phyloP scores from a whole-genome alignment of 2,329 filamentous ascomycete genomes.

The Chalara sp. region DNA sequence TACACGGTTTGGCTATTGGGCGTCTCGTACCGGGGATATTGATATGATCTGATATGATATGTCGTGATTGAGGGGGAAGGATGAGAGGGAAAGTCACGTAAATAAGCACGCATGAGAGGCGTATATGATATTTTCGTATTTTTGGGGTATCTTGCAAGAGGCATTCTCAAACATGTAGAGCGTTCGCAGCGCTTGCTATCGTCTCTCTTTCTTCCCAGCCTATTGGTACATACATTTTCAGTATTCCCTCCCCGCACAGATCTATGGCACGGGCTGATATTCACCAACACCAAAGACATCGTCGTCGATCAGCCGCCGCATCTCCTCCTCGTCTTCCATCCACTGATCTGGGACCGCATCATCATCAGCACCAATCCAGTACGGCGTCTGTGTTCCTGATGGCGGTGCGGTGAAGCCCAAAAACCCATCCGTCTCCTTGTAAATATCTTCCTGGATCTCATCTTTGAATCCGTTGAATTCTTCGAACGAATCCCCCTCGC shows the following conservation, averaged over 20 bases:
- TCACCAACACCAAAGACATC: conserved; percentile 1
- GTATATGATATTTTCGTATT: no score
- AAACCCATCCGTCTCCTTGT: not conserved
- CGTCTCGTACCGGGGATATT: no score
- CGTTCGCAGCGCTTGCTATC: not conserved
- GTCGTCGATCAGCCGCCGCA: conserved; percentile 22
- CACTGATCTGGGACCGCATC: conserved; percentile 1
- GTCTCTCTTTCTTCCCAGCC: not conserved
- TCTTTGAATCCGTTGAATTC: no score
- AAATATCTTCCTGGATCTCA: not conserved
- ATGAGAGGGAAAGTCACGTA: no score
- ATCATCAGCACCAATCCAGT: conserved; percentile 23
- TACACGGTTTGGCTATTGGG: no score
- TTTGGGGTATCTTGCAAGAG: no score
- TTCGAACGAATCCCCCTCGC: not conserved
- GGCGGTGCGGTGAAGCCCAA: conserved; percentile 22
- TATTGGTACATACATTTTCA: not conserved
- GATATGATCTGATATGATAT: no score
- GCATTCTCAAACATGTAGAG: not conserved
- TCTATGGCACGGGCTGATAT: not conserved
- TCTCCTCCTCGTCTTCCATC: conserved; percentile 18
- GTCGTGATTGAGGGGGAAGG: no score
- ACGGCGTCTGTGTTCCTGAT: conserved; percentile 13
- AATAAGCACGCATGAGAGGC: no score
- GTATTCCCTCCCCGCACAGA: not conserved